Percentiles rank a stretch among this genome's conserved stretches.
These are phyloP conservation scores for Persicaria maculosa DNA, from an alignment of 148 eudicot genomes.

Conservation along the genomic window DNA sequence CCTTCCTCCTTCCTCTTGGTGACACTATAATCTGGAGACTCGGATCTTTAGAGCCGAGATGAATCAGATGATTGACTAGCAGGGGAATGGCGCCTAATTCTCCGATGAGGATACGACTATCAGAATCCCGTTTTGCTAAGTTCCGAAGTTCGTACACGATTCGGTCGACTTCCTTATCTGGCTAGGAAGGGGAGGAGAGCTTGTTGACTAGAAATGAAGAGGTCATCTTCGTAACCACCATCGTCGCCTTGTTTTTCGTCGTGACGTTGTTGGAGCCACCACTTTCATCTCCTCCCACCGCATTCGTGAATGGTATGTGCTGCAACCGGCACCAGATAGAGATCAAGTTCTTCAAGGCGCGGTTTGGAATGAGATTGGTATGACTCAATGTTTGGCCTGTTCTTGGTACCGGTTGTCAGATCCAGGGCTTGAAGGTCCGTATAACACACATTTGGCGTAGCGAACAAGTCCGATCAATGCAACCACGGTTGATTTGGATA, in stretches of 20 bases:
- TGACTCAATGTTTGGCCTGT: conserved; percentile 65
- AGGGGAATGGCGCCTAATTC: conserved; percentile 64
- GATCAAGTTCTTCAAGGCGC: conserved; percentile 63
- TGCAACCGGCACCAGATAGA: conserved; percentile 82
- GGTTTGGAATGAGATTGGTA: conserved; percentile 51
- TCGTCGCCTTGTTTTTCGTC: conserved; percentile 42
- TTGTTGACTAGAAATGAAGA: conserved; percentile 53
- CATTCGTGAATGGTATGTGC: conserved; percentile 41
- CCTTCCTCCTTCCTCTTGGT: too few relatives aligned
- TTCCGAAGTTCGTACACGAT: conserved; percentile 73
- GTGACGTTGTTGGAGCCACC: conserved; percentile 24
- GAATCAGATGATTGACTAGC: conserved; percentile 23
- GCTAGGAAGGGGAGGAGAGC: conserved; percentile 19
- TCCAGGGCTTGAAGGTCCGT: conserved; percentile 44
- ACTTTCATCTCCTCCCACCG: conserved; percentile 16
- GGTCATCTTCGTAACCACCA: conserved; percentile 80
- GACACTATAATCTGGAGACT: conserved; percentile 33
- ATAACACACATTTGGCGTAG: conserved; percentile 72
- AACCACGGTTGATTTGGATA: conserved; percentile 41
- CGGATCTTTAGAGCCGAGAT: conserved; percentile 44
- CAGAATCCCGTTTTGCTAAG: conserved; percentile 71
- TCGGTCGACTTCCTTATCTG: conserved; percentile 28
- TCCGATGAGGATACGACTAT: conserved; percentile 64
- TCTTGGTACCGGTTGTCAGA: conserved; percentile 25
- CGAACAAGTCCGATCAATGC: conserved; percentile 67